A percentile compares a stretch with the other conserved stretches of the same genome.
These are phyloP conservation scores for Debaryomycetaceae sp. DNA, from an alignment of 1,139 yeast genomes.

Conservation along the genomic window DNA sequence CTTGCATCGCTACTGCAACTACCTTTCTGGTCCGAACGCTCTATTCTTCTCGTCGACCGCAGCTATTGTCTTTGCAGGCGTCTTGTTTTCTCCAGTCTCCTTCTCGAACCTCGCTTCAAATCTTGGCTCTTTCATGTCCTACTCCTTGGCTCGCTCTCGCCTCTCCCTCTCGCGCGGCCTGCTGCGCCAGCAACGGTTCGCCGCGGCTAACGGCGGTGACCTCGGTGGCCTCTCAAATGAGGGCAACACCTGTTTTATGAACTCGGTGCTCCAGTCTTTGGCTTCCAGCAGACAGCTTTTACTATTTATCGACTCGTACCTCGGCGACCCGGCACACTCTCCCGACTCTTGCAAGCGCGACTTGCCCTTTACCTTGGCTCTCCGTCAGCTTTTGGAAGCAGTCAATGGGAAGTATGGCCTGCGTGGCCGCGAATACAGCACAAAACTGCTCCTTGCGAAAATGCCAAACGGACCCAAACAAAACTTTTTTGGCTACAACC, in stretches of 20 bases:
- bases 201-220: constrained; percentile 51
- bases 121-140: constrained; percentile 1
- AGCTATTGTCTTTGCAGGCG: too few relatives aligned
- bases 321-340: constrained; percentile 9
- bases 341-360: constrained; percentile 22
- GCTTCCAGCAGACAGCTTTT: constrained; percentile 62
- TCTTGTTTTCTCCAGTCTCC: too few relatives aligned
- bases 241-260: constrained; percentile 92
- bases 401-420: constrained; percentile 49
- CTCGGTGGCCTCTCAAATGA: constrained; percentile 83
- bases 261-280: constrained; percentile 73
- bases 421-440: constrained; percentile 51
- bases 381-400: constrained; percentile 38
- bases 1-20: too few relatives aligned
- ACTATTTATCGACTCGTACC: constrained; percentile 42
- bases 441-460: constrained; percentile 50
- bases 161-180: constrained; percentile 3
- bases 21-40: too few relatives aligned
- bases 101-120: background rate
- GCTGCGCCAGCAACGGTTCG: constrained; percentile 24
- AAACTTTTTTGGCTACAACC: constrained; percentile 76
- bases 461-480: constrained; percentile 77
- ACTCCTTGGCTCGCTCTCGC: constrained; percentile 1
- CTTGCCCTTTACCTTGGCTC: constrained; percentile 41
- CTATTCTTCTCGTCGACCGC: too few relatives aligned